phyloP scores from a whole-genome alignment of 495 filamentous ascomycete genomes.

The Talaromyces stipitatus region DNA sequence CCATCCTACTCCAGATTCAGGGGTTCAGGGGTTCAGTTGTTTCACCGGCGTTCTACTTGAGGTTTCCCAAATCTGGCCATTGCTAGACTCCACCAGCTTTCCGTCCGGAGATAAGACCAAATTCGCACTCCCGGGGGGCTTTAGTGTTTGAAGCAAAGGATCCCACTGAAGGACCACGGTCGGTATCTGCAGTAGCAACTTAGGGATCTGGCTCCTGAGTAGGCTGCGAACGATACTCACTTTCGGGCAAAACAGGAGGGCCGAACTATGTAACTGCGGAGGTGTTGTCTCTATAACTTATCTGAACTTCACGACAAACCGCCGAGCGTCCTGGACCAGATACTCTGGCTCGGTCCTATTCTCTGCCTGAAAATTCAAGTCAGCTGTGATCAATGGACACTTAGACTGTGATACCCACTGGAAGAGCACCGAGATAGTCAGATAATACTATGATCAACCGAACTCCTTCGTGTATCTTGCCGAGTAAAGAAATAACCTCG shows the following conservation, averaged over 20 bases:
- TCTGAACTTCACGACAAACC: constrained; percentile 19
- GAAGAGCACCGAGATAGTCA: not conserved
- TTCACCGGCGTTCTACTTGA: not conserved
- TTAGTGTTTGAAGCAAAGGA: constrained; percentile 11
- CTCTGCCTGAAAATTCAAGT: not conserved
- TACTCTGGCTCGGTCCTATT: constrained; percentile 3
- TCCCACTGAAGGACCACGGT: constrained; percentile 10
- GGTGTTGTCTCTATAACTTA: constrained; percentile 20
- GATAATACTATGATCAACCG: not conserved
- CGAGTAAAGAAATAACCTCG: constrained; percentile 11
- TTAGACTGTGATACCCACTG: not conserved
- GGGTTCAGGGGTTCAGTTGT: no score
- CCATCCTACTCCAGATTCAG: no score
- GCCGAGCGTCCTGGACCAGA: constrained; percentile 20
- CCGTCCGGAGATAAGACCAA: constrained; percentile 17
- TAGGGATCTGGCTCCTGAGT: constrained; percentile 4
- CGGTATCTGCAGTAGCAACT: constrained; percentile 10
- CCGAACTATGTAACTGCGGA: constrained; percentile 22
- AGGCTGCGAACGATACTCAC: constrained; percentile 14
- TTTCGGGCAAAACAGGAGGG: constrained; percentile 22
- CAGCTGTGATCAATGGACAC: not conserved
- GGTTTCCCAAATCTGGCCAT: constrained; percentile 6
- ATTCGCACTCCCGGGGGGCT: not conserved
- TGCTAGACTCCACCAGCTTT: constrained; percentile 7
- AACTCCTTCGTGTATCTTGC: constrained; percentile 5